A percentile compares a stretch with the other conserved stretches of the same genome.
Conservation (phyloP, 352 stramenopile species). For the Pythium oligandrum region DNA sequence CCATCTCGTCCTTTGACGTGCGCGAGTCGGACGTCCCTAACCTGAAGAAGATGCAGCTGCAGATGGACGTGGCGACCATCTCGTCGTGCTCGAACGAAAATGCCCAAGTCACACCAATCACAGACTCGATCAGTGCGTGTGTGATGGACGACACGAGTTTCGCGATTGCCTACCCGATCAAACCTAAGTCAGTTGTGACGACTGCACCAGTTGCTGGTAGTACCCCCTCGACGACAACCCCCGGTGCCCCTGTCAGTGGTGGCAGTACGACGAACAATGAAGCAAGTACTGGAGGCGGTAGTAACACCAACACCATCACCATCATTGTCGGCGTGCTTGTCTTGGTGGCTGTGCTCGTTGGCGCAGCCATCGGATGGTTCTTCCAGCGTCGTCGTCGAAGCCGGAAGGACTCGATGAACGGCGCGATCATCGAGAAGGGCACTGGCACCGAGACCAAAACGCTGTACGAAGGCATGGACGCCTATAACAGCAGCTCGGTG, state of each 20-base stretch:
- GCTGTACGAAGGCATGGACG: slow-evolving; percentile 15
- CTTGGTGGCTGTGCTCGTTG: slow-evolving; percentile 16
- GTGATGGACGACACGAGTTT: slow-evolving; percentile 8
- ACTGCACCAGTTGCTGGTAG: slow-evolving; percentile 16
- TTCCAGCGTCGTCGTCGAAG: background rate
- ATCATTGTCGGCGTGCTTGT: slow-evolving; percentile 5
- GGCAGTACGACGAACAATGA: background rate
- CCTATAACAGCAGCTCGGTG: slow-evolving; percentile 7
- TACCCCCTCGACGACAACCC: background rate
- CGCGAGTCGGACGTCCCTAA: slow-evolving; percentile 7
- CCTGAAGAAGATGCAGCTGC: slow-evolving; percentile 7
- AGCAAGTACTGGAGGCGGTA: background rate
- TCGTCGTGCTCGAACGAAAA: slow-evolving; percentile 6
- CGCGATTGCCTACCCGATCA: slow-evolving; percentile 2
- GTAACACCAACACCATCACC: background rate
- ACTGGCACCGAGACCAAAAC: background rate
- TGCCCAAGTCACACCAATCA: slow-evolving; percentile 1
- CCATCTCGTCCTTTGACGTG: slow-evolving; percentile 10
- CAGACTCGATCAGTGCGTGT: background rate
- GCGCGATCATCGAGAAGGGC: background rate
- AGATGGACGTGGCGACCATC: background rate
- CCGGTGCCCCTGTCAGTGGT: background rate
- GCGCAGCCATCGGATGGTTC: slow-evolving; percentile 9
- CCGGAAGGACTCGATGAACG: slow-evolving; percentile 1
- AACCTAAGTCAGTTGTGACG: background rate